Percentiles rank a stretch among this genome's conserved stretches.
Evolutionary conservation across 345 rosid genomes (phyloP).

Genomic region (Brassica incana): DNA sequence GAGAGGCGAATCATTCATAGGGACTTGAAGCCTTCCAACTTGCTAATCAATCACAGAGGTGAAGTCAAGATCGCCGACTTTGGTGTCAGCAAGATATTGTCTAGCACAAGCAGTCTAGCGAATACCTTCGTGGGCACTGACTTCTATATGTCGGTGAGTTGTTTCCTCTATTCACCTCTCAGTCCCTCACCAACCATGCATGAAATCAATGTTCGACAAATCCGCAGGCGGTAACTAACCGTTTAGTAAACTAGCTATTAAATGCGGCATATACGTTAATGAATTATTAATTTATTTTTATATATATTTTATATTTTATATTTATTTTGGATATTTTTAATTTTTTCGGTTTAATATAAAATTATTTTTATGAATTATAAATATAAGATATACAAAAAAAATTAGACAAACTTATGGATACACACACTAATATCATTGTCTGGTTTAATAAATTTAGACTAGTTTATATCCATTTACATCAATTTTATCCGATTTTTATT

Average conservation of each 20-base stretch:
- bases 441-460: neutral
- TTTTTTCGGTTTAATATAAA: too few species aligned
- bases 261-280: too few species aligned
- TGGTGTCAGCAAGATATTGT: slow-evolving; percentile 38
- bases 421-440: neutral
- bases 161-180: slow-evolving; percentile 32
- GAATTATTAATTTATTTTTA: too few species aligned
- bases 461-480: too few species aligned
- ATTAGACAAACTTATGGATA: neutral
- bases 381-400: neutral
- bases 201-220: neutral
- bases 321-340: too few species aligned
- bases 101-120: slow-evolving; percentile 72
- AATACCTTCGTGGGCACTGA: slow-evolving; percentile 79
- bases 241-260: neutral
- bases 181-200: neutral
- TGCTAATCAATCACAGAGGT: slow-evolving; percentile 88
- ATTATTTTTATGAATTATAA: too few species aligned
- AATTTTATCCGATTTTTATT: too few species aligned
- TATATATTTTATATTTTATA: too few species aligned
- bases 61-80: slow-evolving; percentile 96
- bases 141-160: slow-evolving; percentile 94
- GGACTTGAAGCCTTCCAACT: slow-evolving; percentile 37
- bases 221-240: neutral
- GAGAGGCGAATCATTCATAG: slow-evolving; percentile 84